Evolutionary conservation across 371 early-diverging fungal genomes (phyloP), one percentile per base, ranked within the genome.

Genomic region (Umbelopsis sp.): DNA sequence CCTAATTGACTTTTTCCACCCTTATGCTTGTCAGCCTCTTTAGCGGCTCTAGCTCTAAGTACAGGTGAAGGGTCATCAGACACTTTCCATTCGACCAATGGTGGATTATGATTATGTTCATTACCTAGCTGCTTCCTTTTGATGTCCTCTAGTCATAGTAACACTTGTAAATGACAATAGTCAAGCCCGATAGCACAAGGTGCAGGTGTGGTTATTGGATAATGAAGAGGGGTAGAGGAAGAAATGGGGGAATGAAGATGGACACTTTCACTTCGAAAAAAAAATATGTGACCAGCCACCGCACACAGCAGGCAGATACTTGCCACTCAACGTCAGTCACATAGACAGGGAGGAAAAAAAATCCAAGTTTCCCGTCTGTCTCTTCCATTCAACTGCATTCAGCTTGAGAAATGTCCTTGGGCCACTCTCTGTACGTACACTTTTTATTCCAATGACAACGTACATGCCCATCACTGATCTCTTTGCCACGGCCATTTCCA

Each of bases 1-100:
- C 67, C 75, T 12, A 89, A 74, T 69, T 89, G 89, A 12, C 86
- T 86, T 32, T 75, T 78, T 20, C 77, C 78, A 16, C 78, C 78
- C 11, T 65, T 65, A 64, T 74, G 71, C 50, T 80, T 74, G 25
- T 83, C 86, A 62, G 87, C 87, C 70, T 76, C 76, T 69, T 89
- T 89, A 57, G 57, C 57, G 32, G 57, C 57, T 57, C 57, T 57
- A 57, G 57, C 57, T 57, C 57, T 57, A 35, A 25, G 29, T 32
- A 12, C 11, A 18, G 0, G 35, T 8, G 18, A 4, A 37, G 29
- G 10, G 29, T 53, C 3, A 57, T 57, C 35, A 35, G 37, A 8
- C 7, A 0, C 25, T 24, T 20, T 22, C 22, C 22, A 22, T 22
- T 22, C 22, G 22, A 22, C 9, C 14, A 16, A 12, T 11, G 9